These are phyloP conservation scores for Quercus lobata DNA, from an alignment of 331 rosid genomes.

Conservation along the genomic window DNA sequence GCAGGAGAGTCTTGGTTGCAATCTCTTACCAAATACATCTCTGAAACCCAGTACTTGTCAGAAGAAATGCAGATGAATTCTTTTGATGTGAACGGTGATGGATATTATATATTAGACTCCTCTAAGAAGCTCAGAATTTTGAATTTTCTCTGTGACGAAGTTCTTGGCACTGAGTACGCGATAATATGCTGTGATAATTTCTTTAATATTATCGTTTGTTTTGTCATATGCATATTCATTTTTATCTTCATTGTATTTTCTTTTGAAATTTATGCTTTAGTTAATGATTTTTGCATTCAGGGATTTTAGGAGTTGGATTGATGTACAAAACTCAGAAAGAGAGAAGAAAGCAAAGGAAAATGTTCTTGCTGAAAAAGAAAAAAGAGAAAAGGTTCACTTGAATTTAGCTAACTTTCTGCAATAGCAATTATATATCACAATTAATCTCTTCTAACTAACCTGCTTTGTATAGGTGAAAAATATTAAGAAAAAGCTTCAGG, in stretches of 20 bases:
- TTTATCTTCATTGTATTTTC: slow-evolving; percentile 9
- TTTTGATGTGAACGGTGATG: slow-evolving; percentile 27
- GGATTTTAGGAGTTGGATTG: slow-evolving; percentile 55
- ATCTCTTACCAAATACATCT: slow-evolving; percentile 39
- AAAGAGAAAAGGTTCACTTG: slow-evolving; percentile 54
- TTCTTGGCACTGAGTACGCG: slow-evolving; percentile 58
- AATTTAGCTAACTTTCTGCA: background rate
- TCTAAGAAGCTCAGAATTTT: slow-evolving; percentile 52
- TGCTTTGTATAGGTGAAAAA: slow-evolving; percentile 29
- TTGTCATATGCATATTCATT: too few relatives aligned
- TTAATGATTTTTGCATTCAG: slow-evolving; percentile 31
- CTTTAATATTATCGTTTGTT: background rate
- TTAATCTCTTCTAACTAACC: background rate
- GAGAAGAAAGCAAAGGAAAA: slow-evolving; percentile 50
- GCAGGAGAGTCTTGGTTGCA: slow-evolving; percentile 54
- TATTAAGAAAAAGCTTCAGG: slow-evolving; percentile 30
- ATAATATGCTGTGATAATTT: background rate
- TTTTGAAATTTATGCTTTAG: background rate
- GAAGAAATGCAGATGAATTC: slow-evolving; percentile 42
- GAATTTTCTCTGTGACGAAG: slow-evolving; percentile 81
- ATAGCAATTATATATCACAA: background rate
- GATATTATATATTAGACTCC: slow-evolving; percentile 45
- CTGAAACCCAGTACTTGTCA: slow-evolving; percentile 33
- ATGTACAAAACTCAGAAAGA: slow-evolving; percentile 34
- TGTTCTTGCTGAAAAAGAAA: slow-evolving; percentile 47